A percentile compares a stretch with the other conserved stretches of the same genome.
Conservation (phyloP, 306 rosid species). For the Quercus dentata region DNA sequence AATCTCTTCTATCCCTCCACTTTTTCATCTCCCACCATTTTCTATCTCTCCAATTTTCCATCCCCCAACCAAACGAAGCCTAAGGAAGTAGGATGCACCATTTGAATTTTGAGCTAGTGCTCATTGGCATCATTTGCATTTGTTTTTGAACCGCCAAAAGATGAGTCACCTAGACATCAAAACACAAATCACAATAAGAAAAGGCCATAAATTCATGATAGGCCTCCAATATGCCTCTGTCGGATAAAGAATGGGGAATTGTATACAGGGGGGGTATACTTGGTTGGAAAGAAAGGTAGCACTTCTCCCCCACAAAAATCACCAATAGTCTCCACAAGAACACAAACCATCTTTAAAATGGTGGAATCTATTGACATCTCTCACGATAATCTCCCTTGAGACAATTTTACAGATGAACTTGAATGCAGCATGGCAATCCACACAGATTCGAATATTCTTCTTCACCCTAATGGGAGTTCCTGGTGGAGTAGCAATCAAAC, state of each 20-base stretch:
- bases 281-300: background rate
- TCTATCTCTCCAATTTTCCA: no score
- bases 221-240: background rate
- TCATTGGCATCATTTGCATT: no score
- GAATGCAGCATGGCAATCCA: slow-evolving; percentile 77
- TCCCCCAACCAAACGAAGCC: no score
- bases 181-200: background rate
- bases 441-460: slow-evolving; percentile 77
- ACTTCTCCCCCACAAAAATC: slow-evolving; percentile 9
- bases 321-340: slow-evolving; percentile 94
- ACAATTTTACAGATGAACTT: slow-evolving; percentile 59
- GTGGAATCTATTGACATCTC: slow-evolving; percentile 84
- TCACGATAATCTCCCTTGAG: slow-evolving; percentile 69
- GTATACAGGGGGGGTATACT: background rate
- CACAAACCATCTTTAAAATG: slow-evolving; percentile 79
- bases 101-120: no score
- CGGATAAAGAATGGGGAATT: background rate
- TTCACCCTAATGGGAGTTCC: slow-evolving; percentile 76
- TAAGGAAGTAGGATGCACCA: no score
- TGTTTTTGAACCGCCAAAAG: slow-evolving; percentile 39
- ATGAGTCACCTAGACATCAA: slow-evolving; percentile 62
- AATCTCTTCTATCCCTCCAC: no score
- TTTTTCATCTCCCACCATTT: no score
- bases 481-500: slow-evolving; percentile 63
- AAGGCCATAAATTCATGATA: background rate